Base-by-base conservation (phyloP, 768 basidiomycete genomes). In the Auricularia auricula-judae region DNA sequence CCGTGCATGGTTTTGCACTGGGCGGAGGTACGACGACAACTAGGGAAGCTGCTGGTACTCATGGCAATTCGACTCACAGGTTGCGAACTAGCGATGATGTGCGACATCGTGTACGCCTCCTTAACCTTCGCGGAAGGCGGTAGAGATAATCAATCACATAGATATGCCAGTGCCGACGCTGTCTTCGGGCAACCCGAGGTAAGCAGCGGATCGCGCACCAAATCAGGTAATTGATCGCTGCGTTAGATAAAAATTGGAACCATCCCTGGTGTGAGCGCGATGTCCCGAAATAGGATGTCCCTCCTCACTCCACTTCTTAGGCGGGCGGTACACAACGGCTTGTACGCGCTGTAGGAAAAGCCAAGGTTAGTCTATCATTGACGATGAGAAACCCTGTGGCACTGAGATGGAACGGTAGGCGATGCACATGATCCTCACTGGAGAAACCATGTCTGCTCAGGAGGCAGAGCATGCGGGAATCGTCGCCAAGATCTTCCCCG, bases 21-120 rank as follows among this genome's bases (percentile, higher is more conserved):
- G 56, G 23, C 18, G 89, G 91, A 75, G 61, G 91, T 80, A 47
- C 62, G 76, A 72, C 7, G 12, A 10, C 8, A 29, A 23, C 47
- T 21, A 60, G 35, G 18, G 1, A 33, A 43, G n/a, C 12, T n/a
- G 18, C 35, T 29, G 10, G 43, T 12, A 10, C 39, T 47, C 36
- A 21, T 21, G 18, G 8, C 0, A 33, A 29, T 35, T 4, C 68
- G 96, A 29, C 18, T 4, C 68, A 96, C 96, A 44, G 96, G 96
- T 43, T 96, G 95, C 71, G 96, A 99, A 74, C 85, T 99, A 29
- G 96, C 96, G 4, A 83, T 98, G 67, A 93, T 93, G 86, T 91
- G 92, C 74, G 96, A 98, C 77, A 93, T 98, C 74, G 87, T 98
- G 71, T 85, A 97, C 61, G 92, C 88, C 18, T 89, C 93, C 39